Conservation (phyloP, 495 filamentous ascomycete species). For the Daldinia grandis region DNA sequence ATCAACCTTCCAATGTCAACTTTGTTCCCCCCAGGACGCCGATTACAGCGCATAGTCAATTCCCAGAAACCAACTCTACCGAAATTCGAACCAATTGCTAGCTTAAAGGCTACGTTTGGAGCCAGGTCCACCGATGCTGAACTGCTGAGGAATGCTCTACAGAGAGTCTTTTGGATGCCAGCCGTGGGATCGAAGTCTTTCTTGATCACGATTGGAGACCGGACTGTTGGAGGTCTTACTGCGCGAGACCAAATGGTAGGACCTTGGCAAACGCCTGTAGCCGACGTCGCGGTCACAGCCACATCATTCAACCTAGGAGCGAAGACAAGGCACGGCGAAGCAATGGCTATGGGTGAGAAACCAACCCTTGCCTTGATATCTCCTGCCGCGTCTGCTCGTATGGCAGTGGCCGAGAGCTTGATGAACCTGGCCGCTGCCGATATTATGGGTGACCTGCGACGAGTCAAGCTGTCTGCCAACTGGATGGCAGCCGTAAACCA, state of each 20-base stretch:
- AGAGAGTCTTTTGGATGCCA: conserved; percentile 83
- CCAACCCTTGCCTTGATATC: conserved; percentile 90
- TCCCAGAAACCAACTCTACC: conserved; percentile 74
- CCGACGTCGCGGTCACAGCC: conserved; percentile 90
- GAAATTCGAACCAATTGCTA: conserved; percentile 69
- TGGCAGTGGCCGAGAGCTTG: conserved; percentile 94
- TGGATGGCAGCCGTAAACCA: conserved; percentile 98
- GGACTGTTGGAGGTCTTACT: conserved; percentile 88
- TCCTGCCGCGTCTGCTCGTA: conserved; percentile 88
- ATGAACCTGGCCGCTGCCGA: conserved; percentile 92
- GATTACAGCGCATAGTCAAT: conserved; percentile 80
- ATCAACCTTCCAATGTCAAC: conserved; percentile 93
- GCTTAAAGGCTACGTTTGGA: conserved; percentile 59
- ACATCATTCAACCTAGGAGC: conserved; percentile 74
- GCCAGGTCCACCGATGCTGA: conserved; percentile 61
- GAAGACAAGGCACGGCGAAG: conserved; percentile 80
- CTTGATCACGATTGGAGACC: conserved; percentile 94
- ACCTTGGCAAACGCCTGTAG: conserved; percentile 93
- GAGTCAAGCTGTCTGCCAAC: conserved; percentile 90
- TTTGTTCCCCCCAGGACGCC: conserved; percentile 90
- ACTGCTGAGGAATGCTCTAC: conserved; percentile 75
- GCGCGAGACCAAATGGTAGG: conserved; percentile 96
- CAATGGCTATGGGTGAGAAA: conserved; percentile 97
- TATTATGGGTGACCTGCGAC: conserved; percentile 74
- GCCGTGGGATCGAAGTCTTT: conserved; percentile 95